Evolutionary conservation across 2,329 filamentous ascomycete species (phyloP), one percentile per base, ranked within the genome.

Genomic region (Penicillium olsonii): DNA sequence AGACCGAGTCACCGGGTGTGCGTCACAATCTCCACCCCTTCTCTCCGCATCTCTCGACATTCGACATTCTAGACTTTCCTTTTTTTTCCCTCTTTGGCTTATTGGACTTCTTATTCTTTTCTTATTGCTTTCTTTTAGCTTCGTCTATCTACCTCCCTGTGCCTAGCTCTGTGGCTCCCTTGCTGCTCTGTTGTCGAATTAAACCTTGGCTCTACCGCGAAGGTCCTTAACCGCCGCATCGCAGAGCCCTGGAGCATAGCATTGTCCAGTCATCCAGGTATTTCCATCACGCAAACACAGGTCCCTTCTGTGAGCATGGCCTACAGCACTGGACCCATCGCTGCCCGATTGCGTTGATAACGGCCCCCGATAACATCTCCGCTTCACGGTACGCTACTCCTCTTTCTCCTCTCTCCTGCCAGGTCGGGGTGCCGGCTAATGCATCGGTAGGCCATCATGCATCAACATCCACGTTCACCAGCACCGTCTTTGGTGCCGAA

Each of bases 391-490:
- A 31, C n/a, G 12, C 29, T 31, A 7, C 29, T 15, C 29, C 29
- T 31, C 29, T n/a, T n/a, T 31, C 12, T 7, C n/a, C 45, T 47
- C 12, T 12, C 12, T n/a, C n/a, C 12, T 3, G 12, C n/a, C 8
- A 24, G 20, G 22, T 7, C 7, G 20, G 31, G 24, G 33, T 7
- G 22, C 22, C 34, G 39, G 33, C 26, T 38, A 37, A 38, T 48
- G 39, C 33, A 43, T 44, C 42, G 52, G 44, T 35, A 37, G 45
- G 20, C 39, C 63, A 77, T 67, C 62, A 96, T 96, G 92, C 91
- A 96, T 82, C 92, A 95, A 75, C 89, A 92, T 74, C 86, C 88
- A 62, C 85, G 92, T 63, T 82, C 85, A 55, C 87, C 88, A 58
- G 81, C 52, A n/a, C 47, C 57, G 11, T 81, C 84, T 64, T 81